Percentiles rank a stretch among this genome's conserved stretches.
phyloP scores from a whole-genome alignment of 306 rosid species.

The Casuarina cunninghamiana region DNA sequence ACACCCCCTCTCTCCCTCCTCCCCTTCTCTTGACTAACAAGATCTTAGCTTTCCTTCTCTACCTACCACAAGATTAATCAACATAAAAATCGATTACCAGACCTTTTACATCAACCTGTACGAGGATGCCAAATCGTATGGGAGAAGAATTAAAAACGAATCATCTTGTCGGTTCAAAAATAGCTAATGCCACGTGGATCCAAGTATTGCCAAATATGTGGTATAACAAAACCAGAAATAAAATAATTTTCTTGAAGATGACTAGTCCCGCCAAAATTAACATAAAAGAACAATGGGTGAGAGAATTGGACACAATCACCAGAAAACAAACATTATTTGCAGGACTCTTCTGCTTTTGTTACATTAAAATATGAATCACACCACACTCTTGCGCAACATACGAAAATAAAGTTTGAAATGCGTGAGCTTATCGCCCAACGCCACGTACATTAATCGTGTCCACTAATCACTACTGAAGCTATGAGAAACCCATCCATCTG shows the following conservation, averaged over 20 bases:
- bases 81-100: too few relatives aligned
- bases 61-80: too few relatives aligned
- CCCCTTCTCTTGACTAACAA: too few relatives aligned
- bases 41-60: too few relatives aligned
- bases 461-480: not conserved
- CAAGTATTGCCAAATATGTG: not conserved
- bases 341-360: not conserved
- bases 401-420: not conserved
- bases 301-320: not conserved
- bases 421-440: constrained; percentile 2
- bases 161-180: too few relatives aligned
- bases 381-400: constrained; percentile 8
- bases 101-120: not conserved
- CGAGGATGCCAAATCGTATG: not conserved
- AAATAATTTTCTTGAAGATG: not conserved
- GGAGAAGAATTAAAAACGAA: not conserved
- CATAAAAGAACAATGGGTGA: not conserved
- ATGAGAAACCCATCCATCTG: too few relatives aligned
- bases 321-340: not conserved
- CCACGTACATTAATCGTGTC: not conserved
- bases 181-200: not conserved
- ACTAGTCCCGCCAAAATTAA: not conserved
- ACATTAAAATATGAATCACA: not conserved
- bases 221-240: not conserved
- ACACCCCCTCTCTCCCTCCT: too few relatives aligned